Evolutionary conservation across 495 filamentous ascomycete species (phyloP).

Genomic region (Penicillium chermesinum): DNA sequence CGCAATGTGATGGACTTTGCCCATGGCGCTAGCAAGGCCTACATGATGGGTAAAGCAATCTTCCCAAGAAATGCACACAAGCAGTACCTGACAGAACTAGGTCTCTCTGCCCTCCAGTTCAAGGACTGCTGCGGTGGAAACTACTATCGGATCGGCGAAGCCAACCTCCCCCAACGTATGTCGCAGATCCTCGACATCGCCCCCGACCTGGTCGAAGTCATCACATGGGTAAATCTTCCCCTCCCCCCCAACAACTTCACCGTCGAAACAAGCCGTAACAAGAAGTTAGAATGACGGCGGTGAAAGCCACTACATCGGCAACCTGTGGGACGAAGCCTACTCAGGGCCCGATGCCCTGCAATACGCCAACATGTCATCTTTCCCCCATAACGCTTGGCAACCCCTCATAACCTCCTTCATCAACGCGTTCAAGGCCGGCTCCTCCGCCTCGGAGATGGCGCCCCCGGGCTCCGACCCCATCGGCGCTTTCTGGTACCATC

Average conservation of each 20-base stretch:
- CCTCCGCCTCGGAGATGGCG: not conserved
- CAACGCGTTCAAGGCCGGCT: constrained; percentile 28
- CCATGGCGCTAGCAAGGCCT: constrained; percentile 15
- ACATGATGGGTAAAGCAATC: constrained; percentile 27
- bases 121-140: constrained; percentile 33
- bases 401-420: constrained; percentile 30
- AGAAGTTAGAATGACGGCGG: constrained; percentile 32
- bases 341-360: constrained; percentile 3
- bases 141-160: constrained; percentile 41
- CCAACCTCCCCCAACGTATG: constrained; percentile 31
- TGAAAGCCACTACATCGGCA: constrained; percentile 45
- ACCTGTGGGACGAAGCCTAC: constrained; percentile 19
- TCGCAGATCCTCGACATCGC: constrained; percentile 17
- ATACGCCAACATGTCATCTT: constrained; percentile 21
- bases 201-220: constrained; percentile 25
- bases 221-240: constrained; percentile 18
- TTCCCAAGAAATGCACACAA: not conserved
- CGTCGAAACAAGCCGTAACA: not conserved
- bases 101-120: constrained; percentile 35
- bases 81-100: not conserved
- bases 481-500: constrained; percentile 17
- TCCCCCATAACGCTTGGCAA: constrained; percentile 30
- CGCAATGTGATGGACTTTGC: constrained; percentile 16
- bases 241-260: not conserved
- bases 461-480: constrained; percentile 8